Percentiles rank a stretch among this genome's conserved stretches.
phyloP scores from a whole-genome alignment of 2,329 filamentous ascomycete species.

The Talaromyces albobiverticillius region DNA sequence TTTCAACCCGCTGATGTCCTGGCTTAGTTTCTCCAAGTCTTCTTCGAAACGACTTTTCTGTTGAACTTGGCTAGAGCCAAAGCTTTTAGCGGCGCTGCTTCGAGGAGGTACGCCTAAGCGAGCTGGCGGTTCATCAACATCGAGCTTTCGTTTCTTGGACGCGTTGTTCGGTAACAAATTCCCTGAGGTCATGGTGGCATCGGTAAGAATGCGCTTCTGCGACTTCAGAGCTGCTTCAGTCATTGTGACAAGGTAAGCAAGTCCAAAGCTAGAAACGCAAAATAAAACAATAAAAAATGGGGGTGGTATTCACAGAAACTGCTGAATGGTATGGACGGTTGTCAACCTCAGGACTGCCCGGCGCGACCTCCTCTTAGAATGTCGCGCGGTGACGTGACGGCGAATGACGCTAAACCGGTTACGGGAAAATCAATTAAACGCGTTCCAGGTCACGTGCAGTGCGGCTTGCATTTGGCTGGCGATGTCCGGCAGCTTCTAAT shows the following conservation, averaged over 20 bases:
- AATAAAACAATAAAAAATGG: not conserved
- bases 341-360: too few species aligned
- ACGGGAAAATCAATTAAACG: constrained; percentile 2
- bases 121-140: constrained; percentile 46
- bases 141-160: constrained; percentile 81
- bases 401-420: not conserved
- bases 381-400: constrained; percentile 13
- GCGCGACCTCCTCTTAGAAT: not conserved
- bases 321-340: not conserved
- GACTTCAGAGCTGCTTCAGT: constrained; percentile 46
- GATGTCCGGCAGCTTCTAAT: too few species aligned
- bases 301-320: not conserved
- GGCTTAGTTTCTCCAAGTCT: constrained; percentile 90
- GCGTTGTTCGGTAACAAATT: constrained; percentile 54
- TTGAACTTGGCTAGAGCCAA: constrained; percentile 63
- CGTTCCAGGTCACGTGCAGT: not conserved
- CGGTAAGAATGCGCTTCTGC: constrained; percentile 71
- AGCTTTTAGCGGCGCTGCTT: constrained; percentile 54
- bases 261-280: not conserved
- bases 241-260: constrained; percentile 27
- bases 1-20: constrained; percentile 84
- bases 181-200: constrained; percentile 62
- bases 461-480: too few species aligned
- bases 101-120: constrained; percentile 61
- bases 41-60: constrained; percentile 90